phyloP scores from a whole-genome alignment of 2,329 filamentous ascomycete species.

The Diaporthe caulivora region DNA sequence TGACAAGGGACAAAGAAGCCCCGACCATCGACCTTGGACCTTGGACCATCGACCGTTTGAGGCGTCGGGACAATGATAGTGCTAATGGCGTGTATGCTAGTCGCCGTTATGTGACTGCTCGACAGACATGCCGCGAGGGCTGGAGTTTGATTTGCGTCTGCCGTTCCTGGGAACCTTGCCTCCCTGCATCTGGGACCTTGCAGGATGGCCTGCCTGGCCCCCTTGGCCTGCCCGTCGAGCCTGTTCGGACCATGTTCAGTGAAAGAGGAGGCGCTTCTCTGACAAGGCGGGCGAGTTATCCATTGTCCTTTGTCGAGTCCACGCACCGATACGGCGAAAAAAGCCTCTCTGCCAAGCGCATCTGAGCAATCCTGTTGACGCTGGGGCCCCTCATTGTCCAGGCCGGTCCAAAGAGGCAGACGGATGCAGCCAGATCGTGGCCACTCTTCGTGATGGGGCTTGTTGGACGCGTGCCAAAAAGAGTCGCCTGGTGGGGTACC shows the following conservation, averaged over 20 bases:
- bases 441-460: background rate
- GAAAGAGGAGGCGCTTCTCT: constrained; percentile 3
- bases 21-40: background rate
- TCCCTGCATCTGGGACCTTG: constrained; percentile 35
- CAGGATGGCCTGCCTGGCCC: constrained; percentile 26
- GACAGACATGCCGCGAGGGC: constrained; percentile 24
- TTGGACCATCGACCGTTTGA: constrained; percentile 14
- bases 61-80: constrained; percentile 16
- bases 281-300: constrained; percentile 19
- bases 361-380: background rate
- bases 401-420: background rate
- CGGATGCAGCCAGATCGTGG: constrained; percentile 12
- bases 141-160: constrained; percentile 17
- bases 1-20: constrained; percentile 14
- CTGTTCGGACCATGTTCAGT: constrained; percentile 6
- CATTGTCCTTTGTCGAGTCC: background rate
- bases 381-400: constrained; percentile 7
- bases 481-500: too few relatives aligned
- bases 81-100: constrained; percentile 26
- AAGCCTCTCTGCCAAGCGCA: constrained; percentile 17
- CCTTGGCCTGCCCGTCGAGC: constrained; percentile 19
- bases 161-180: constrained; percentile 32
- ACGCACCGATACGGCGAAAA: background rate
- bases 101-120: constrained; percentile 34
- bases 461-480: background rate